Evolutionary conservation across 2,329 filamentous ascomycete species (phyloP), one percentile per base, ranked within the genome.

Genomic region (Sclerotinia sclerotiorum): DNA sequence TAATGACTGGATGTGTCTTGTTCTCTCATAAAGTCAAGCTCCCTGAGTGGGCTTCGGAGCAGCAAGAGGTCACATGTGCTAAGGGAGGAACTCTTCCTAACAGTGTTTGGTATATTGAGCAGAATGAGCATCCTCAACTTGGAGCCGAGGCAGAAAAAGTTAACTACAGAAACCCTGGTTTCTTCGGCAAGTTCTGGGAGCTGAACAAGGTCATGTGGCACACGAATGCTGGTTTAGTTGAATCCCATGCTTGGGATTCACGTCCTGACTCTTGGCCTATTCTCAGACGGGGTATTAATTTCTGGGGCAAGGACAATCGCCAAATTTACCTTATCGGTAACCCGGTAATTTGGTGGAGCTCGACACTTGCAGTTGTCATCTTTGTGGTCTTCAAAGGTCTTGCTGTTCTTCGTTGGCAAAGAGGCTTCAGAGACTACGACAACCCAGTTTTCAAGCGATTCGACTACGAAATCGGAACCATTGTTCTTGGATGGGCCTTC

Each of bases 11-110:
- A 58, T 99, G 95, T 78, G 91, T 90, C 17, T 85, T 99, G 32
- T 99, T 99, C 84, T 98, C 94, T 0, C 95, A 99, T 85, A 98
- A 97, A 83, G 94, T 98, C 78, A 99, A 99, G 83, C 89, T 99
- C 69, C 95, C 95, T 3, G 93, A 97, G 3, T 99, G 95, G 95
- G 95, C 92, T 58, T 99, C 90, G 65, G 95, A 98, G 79, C 95
- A 99, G 80, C 95, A 99, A 79, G 95, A 99, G 80, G 95, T 99
- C n/a, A 98, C 94, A 27, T 99, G 95, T 78, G 95, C 95, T 10
- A 90, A 89, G 74, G 90, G 92, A 60, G 95, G 93, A 74, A 97
- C 93, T 71, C 83, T 97, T 49, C 95, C 95, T 67, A 99, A 99
- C 85, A 97, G 93, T 76, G 82, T 99, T 73, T 99, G 95, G 95